Percentiles rank a stretch among this genome's conserved stretches.
These are phyloP conservation scores for Ensete ventricosum DNA, from an alignment of 176 grass and related monocot genomes.

Conservation along the genomic window DNA sequence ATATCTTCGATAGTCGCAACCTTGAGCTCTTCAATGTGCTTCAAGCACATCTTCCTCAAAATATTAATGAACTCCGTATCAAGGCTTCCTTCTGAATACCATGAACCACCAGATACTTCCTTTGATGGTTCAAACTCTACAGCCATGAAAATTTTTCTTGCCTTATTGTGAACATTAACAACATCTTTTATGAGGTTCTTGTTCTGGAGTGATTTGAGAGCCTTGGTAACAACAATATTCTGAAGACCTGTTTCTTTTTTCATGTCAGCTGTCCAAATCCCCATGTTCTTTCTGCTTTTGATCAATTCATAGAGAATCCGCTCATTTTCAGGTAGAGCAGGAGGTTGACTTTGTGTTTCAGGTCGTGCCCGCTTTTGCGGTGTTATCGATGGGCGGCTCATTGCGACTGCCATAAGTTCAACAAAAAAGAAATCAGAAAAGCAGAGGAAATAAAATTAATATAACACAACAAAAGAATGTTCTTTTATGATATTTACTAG, in stretches of 20 bases:
- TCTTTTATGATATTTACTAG: too few relatives aligned
- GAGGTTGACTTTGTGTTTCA: not conserved
- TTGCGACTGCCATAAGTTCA: not conserved
- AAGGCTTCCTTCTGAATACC: constrained; percentile 52
- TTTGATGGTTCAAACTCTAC: constrained; percentile 38
- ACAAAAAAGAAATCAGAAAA: not conserved
- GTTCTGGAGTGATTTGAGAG: constrained; percentile 10
- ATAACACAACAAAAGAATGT: not conserved
- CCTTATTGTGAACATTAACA: constrained; percentile 30
- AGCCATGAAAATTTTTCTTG: constrained; percentile 56
- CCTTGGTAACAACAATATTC: constrained; percentile 14
- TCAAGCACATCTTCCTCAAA: constrained; percentile 33
- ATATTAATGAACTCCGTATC: constrained; percentile 35
- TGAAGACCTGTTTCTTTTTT: constrained; percentile 18
- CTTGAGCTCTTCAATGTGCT: constrained; percentile 34
- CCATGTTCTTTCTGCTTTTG: constrained; percentile 32
- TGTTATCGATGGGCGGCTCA: not conserved
- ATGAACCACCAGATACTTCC: constrained; percentile 49
- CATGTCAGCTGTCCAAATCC: constrained; percentile 28
- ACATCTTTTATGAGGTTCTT: constrained; percentile 39
- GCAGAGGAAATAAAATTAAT: not conserved
- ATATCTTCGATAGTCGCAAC: constrained; percentile 30
- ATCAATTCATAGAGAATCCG: constrained; percentile 28
- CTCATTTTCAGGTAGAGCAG: constrained; percentile 17
- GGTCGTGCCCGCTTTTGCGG: constrained; percentile 15